Base-by-base conservation (phyloP, 2,329 filamentous ascomycete genomes). In the Zalaria sp. region DNA sequence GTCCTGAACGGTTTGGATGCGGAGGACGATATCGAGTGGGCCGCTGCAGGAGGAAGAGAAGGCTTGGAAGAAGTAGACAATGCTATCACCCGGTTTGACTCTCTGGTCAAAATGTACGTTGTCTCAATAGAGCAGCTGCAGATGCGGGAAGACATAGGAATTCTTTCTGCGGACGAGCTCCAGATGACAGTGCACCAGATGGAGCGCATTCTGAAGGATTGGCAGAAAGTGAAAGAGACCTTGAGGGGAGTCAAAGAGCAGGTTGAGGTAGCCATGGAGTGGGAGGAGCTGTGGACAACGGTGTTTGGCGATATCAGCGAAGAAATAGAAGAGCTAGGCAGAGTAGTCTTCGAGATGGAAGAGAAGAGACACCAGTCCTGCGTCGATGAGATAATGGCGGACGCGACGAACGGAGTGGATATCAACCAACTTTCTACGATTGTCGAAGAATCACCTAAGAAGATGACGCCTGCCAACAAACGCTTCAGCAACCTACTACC, bases 1-100 rank as follows among this genome's bases (percentile, higher is more conserved):
- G 88, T 96, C 28, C 78, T 98, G 41, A 75, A 76, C 42, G 88
- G 88, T 4, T 68, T 98, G 35, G 87, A 96, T 58, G 87, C 88
- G 41, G 89, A 96, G 48, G 91, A 96, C 59, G 91, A 98, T 57
- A 87, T 96, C 10, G 89, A 96, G 60, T 98, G 91, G 91, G 88
- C 77, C 5, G 75, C 91, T 2, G 89, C 88, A 2, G 91, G 86
- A 40, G 91, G 91, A 2, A 72, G 82, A 46, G 83, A 89, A 60
- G 84, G 84, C 2, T 68, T 89, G 31, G 79, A 79, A 39, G 75
- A 77, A 42, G 74, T 79, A 3, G 74, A 80, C 48, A 67, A 67
- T 40, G 75, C 89, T 25, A 89, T 96, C 46, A 68, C 72, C 32
- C 79, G 83, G 39, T 98, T 96, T 53, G 87, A 94, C 56, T 77